Evolutionary conservation across 495 filamentous ascomycete species (phyloP).

Genomic region (Hypoxylon trugodes): DNA sequence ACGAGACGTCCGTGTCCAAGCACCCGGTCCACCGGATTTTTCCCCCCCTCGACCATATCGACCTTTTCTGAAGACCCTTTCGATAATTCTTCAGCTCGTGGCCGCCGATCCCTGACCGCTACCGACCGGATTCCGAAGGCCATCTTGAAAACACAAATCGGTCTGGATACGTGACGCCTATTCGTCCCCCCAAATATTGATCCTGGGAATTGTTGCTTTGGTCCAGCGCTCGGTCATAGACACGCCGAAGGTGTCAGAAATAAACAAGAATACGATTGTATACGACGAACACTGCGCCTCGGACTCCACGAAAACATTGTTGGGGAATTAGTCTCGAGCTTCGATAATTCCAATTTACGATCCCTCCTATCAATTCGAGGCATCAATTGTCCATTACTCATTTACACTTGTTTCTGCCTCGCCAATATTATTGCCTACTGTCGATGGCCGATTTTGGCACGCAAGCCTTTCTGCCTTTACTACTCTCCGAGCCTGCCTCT

Average conservation of each 20-base stretch:
- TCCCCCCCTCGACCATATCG: not conserved
- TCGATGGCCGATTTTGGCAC: conserved; percentile 24
- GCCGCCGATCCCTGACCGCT: not conserved
- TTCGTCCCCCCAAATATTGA: not conserved
- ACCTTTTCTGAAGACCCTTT: not conserved
- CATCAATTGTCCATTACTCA: conserved; percentile 17
- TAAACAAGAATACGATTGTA: conserved; percentile 4
- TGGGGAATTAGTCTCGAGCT: not conserved
- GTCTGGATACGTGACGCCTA: conserved; percentile 1
- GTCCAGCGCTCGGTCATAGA: conserved; percentile 2
- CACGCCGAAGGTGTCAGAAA: conserved; percentile 15
- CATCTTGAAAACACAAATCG: conserved; percentile 19
- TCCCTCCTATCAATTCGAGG: conserved; percentile 5
- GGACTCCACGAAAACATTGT: conserved; percentile 20
- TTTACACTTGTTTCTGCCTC: conserved; percentile 5
- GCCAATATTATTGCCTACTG: conserved; percentile 15
- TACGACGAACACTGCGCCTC: conserved; percentile 29
- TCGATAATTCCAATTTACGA: not conserved
- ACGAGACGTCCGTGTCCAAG: conserved; percentile 27
- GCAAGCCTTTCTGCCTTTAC: conserved; percentile 19
- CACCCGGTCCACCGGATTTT: not conserved
- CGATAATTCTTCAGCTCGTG: not conserved
- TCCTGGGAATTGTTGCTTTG: not conserved
- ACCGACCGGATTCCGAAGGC: not conserved
- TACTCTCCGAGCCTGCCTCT: conserved; percentile 3